Evolutionary conservation across 176 grass and related monocot species (phyloP).

Genomic region (Luzula sylvatica): DNA sequence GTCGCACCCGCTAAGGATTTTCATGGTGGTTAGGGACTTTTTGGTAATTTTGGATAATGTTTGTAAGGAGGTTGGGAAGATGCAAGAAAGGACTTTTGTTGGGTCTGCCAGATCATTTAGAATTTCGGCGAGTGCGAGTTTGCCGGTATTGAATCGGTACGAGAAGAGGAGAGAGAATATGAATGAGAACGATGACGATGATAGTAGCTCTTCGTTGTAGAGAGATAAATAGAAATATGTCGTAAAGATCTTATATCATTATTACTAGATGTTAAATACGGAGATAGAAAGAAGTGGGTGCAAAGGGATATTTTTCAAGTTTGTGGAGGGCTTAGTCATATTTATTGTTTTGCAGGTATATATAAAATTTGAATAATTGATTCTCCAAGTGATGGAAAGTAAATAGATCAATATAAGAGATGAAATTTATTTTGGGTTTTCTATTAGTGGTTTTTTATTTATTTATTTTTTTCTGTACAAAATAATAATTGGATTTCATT

Average conservation of each 20-base stretch:
- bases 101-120: constrained; percentile 77
- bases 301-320: not conserved
- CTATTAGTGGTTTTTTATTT: no score
- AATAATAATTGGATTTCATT: constrained; percentile 14
- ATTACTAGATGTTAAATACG: no score
- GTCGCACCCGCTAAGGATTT: constrained; percentile 84
- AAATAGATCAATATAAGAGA: constrained; percentile 11
- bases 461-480: constrained; percentile 20
- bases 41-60: constrained; percentile 78
- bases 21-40: constrained; percentile 98
- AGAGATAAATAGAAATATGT: constrained; percentile 5
- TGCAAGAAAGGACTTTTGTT: constrained; percentile 68
- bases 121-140: constrained; percentile 40
- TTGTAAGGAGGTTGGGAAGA: constrained; percentile 78
- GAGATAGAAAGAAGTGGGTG: no score
- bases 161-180: constrained; percentile 27
- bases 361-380: no score
- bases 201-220: constrained; percentile 68
- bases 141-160: constrained; percentile 53
- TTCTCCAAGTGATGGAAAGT: not conserved
- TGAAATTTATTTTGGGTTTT: not conserved
- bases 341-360: no score
- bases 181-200: constrained; percentile 31
- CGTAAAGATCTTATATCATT: no score
- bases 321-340: not conserved